Base-by-base conservation (phyloP, 2,329 filamentous ascomycete genomes). In the Penicillium digitatum region DNA sequence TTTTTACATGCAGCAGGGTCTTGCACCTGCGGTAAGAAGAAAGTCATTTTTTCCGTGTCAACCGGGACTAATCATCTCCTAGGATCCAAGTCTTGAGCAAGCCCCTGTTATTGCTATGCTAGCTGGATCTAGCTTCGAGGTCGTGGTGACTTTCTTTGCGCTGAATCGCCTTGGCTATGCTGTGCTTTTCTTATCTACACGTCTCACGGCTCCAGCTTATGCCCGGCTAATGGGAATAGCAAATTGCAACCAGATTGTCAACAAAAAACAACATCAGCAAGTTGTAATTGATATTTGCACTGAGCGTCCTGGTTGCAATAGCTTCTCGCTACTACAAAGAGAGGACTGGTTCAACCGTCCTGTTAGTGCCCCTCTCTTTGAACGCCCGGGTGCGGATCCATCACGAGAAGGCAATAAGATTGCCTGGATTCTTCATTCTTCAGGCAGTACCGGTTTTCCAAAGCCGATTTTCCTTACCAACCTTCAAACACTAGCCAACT, bases 381-480 rank as follows among this genome's bases (percentile, higher is more conserved):
- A 55, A 34, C 57, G 63, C 31, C 20, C 44, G 6, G 51, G 56
- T 52, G 64, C 66, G 1, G 56, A 71, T 44, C 46, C 52, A 11
- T 29, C 46, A 10, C 59, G 59, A 12, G 67, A 66, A 47, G 67
- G 68, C 53, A 67, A 60, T 27, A 74, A 74, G 62, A 72, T 72
- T 58, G 71, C 67, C 2, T 74, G 69, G 70, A 79, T 76, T 50
- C 66, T 81, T 14, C 77, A 80, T 57, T 78, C 76, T 0, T 78
- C 74, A 5, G 83, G 84, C 3, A 83, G 79, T 0, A 86, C 84
- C 0, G 83, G 84, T 0, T 72, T 86, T 0, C 84, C 84, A 0
- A 87, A 87, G 59, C 82, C 84, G 0, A 85, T 87, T 34, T 82
- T 77, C 55, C 78, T 83, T 32, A 81, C 78, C 0, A 81, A 87